phyloP scores from a whole-genome alignment of 192 early-diverging fungal species.

The Phycomyces blakesleeanus region DNA sequence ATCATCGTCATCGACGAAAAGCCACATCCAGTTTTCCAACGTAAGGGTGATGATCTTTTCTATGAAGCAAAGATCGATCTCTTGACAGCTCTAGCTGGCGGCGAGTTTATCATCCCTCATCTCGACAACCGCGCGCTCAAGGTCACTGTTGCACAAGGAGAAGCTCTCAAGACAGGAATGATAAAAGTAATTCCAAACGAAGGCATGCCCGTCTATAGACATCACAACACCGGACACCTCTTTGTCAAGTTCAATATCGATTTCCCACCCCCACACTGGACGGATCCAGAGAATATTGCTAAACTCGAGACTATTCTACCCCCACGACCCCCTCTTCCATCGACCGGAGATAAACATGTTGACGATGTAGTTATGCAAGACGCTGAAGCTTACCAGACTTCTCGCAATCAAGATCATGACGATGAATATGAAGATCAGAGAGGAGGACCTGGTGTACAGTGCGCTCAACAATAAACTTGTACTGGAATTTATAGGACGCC shows the following conservation, averaged over 20 bases:
- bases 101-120: constrained; percentile 87
- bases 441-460: constrained; percentile 33
- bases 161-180: constrained; percentile 87
- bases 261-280: constrained; percentile 88
- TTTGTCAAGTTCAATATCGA: constrained; percentile 90
- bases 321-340: constrained; percentile 53
- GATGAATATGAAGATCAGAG: constrained; percentile 30
- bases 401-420: constrained; percentile 5
- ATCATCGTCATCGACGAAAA: constrained; percentile 96
- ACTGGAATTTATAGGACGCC: too few relatives aligned
- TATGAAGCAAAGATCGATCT: constrained; percentile 93
- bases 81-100: constrained; percentile 92
- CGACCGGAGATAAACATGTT: constrained; percentile 47
- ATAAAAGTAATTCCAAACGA: constrained; percentile 82
- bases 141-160: constrained; percentile 89
- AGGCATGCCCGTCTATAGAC: constrained; percentile 94
- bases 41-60: constrained; percentile 89
- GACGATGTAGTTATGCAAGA: constrained; percentile 82
- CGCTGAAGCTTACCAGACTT: constrained; percentile 26
- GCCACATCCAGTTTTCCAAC: constrained; percentile 88
- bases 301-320: constrained; percentile 84
- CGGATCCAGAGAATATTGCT: constrained; percentile 62
- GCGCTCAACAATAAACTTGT: constrained; percentile 28
- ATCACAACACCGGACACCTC: constrained; percentile 86
- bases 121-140: constrained; percentile 87